Conservation (phyloP, 768 basidiomycete genomes). For the Coprinellus aureogranulatus region DNA sequence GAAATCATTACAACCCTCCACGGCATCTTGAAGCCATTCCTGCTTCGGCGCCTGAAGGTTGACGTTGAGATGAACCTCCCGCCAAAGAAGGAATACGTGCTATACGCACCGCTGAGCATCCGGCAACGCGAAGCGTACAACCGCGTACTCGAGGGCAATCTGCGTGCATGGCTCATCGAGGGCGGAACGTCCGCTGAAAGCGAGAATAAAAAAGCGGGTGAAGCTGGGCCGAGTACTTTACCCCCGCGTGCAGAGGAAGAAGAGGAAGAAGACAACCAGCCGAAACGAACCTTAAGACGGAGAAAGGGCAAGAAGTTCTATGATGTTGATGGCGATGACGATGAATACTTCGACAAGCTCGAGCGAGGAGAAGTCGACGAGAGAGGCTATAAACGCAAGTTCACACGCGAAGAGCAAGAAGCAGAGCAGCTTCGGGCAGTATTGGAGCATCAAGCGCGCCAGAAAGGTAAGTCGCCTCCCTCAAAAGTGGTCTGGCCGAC, state of each 20-base stretch:
- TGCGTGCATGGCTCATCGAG: constrained; percentile 60
- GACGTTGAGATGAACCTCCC: constrained; percentile 83
- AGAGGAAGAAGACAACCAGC: constrained; percentile 19
- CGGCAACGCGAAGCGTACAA: constrained; percentile 86
- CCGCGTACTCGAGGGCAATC: constrained; percentile 65
- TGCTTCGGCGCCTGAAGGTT: constrained; percentile 84
- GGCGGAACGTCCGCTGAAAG: constrained; percentile 30
- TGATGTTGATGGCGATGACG: constrained; percentile 59
- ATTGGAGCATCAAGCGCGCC: constrained; percentile 53
- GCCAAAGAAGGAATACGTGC: constrained; percentile 90
- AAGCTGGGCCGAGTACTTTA: constrained; percentile 11
- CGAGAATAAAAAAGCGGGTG: too few relatives aligned
- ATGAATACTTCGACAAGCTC: constrained; percentile 62
- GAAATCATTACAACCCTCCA: constrained; percentile 79
- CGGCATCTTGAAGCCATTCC: constrained; percentile 91
- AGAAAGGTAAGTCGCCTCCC: constrained; percentile 46
- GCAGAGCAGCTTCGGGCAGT: constrained; percentile 54
- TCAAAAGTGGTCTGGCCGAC: not conserved
- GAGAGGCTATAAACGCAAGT: constrained; percentile 28
- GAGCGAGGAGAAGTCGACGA: constrained; percentile 47
- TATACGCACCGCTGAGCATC: constrained; percentile 85
- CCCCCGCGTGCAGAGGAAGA: constrained; percentile 25
- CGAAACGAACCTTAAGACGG: constrained; percentile 25
- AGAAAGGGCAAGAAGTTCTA: constrained; percentile 44
- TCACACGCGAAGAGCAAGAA: constrained; percentile 33